Conservation (phyloP, 2,329 filamentous ascomycete species). For the Trichoderma sp. region DNA sequence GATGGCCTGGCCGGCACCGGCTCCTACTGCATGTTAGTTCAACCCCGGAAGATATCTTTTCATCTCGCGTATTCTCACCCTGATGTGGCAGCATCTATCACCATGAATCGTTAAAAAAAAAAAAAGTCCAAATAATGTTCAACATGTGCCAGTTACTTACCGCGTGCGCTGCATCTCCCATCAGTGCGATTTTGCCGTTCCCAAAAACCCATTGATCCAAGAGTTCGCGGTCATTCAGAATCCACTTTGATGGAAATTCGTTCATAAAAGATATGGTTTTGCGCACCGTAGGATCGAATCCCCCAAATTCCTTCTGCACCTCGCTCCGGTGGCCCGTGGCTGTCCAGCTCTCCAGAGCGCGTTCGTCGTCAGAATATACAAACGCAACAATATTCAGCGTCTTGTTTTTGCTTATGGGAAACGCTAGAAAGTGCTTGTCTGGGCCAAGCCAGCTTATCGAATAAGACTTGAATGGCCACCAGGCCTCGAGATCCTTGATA, state of each 20-base stretch:
- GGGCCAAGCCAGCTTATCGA: constrained; percentile 11
- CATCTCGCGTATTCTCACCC: not conserved
- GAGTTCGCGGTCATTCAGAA: constrained; percentile 16
- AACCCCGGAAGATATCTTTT: too few species aligned
- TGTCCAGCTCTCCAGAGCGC: constrained; percentile 16
- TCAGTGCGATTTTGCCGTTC: constrained; percentile 12
- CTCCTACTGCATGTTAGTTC: constrained; percentile 33
- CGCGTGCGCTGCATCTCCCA: constrained; percentile 53
- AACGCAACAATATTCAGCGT: constrained; percentile 10
- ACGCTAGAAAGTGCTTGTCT: constrained; percentile 19
- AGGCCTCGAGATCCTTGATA: constrained; percentile 12
- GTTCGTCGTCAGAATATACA: constrained; percentile 18
- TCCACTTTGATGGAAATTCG: constrained; percentile 16
- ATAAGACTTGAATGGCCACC: constrained; percentile 13
- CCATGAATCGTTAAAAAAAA: not conserved
- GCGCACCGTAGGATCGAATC: not conserved
- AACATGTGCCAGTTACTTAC: constrained; percentile 41
- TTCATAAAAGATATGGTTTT: constrained; percentile 20
- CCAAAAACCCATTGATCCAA: constrained; percentile 16
- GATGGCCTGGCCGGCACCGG: constrained; percentile 47
- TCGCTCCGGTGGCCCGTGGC: constrained; percentile 8
- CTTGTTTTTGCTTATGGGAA: constrained; percentile 13
- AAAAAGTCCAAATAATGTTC: not conserved
- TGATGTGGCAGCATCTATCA: constrained; percentile 21
- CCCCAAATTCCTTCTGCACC: constrained; percentile 12